Evolutionary conservation across 2,329 filamentous ascomycete genomes (phyloP).

Genomic region (Alternaria sp.): DNA sequence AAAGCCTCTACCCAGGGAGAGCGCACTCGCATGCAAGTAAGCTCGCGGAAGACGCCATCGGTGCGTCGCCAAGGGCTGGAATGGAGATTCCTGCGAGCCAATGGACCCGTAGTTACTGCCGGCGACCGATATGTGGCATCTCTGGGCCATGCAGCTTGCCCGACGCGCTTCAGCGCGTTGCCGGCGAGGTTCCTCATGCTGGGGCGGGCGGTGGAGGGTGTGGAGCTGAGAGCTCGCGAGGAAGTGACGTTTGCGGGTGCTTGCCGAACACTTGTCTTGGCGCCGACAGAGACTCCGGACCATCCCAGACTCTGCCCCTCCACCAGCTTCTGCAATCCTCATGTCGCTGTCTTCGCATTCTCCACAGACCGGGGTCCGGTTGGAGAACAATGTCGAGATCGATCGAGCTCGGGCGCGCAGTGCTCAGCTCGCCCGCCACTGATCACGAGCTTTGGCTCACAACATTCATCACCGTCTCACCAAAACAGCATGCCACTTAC

Average conservation of each 20-base stretch:
- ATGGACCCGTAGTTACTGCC: conserved; percentile 1
- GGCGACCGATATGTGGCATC: conserved; percentile 2
- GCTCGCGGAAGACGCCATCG: conserved; percentile 68
- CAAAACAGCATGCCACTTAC: conserved; percentile 37
- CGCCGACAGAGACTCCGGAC: conserved; percentile 10
- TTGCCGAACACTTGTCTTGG: conserved; percentile 34
- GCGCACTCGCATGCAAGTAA: conserved; percentile 58
- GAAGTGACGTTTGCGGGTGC: conserved; percentile 33
- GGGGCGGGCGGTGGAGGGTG: conserved; percentile 19
- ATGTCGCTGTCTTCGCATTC: conserved; percentile 8
- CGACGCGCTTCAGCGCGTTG: conserved; percentile 32
- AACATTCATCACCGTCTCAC: conserved; percentile 48
- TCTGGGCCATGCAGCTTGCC: conserved; percentile 13
- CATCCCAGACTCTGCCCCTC: background rate
- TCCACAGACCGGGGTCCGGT: conserved; percentile 9
- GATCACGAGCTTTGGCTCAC: conserved; percentile 49
- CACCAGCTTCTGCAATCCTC: conserved; percentile 8
- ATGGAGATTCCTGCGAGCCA: conserved; percentile 33
- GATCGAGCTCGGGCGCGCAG: conserved; percentile 48
- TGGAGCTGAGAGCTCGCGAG: conserved; percentile 14
- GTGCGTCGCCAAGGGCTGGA: conserved; percentile 48
- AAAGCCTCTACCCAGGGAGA: conserved; percentile 76
- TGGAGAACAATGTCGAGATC: conserved; percentile 35
- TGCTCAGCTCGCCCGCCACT: conserved; percentile 35
- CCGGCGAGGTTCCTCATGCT: conserved; percentile 36